Conservation (phyloP, 306 rosid species). For the Glycine tomentella region DNA sequence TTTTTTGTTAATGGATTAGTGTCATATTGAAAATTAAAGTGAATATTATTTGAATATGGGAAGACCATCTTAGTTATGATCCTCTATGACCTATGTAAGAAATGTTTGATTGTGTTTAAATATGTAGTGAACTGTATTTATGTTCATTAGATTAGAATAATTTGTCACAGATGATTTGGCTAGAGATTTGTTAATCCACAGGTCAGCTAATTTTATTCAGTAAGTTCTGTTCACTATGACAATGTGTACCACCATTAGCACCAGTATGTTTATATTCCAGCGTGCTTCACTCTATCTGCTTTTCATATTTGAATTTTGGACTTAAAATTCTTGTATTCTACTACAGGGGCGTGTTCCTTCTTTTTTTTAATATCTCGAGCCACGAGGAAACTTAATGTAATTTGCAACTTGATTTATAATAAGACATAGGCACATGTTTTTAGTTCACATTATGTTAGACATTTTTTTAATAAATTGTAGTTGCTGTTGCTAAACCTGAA, state of each 20-base stretch:
- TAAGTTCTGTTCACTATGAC: neutral
- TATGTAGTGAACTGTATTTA: neutral
- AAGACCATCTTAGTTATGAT: neutral
- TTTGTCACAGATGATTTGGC: neutral
- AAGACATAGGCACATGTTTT: neutral
- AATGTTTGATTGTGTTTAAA: neutral
- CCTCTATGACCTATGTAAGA: neutral
- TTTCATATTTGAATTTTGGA: neutral
- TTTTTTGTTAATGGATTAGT: neutral
- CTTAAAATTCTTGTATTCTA: neutral
- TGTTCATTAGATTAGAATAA: neutral
- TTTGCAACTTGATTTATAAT: neutral
- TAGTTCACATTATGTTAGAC: neutral
- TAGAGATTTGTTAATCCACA: neutral
- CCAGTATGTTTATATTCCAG: neutral
- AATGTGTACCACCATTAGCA: neutral
- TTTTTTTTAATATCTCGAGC: neutral
- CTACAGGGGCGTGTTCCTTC: neutral
- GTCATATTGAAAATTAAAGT: neutral
- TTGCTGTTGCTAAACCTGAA: neutral
- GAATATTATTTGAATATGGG: neutral
- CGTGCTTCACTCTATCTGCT: neutral
- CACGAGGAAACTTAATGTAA: neutral
- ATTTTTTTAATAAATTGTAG: neutral
- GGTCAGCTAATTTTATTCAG: neutral